Conservation (phyloP, 2,329 filamentous ascomycete genomes). For the Corinectria fuckeliana region DNA sequence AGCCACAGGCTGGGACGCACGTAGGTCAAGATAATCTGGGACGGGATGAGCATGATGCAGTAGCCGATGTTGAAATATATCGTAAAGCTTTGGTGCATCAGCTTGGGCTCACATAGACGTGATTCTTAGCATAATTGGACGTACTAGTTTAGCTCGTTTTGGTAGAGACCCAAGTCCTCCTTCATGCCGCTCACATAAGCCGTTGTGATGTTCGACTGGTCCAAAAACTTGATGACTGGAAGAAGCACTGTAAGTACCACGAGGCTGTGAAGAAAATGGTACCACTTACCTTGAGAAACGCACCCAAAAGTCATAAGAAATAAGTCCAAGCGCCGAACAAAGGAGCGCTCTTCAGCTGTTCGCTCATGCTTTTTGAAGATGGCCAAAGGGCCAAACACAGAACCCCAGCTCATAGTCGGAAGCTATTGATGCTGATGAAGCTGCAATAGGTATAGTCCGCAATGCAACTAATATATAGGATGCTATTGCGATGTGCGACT, state of each 20-base stretch:
- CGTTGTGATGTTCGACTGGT: slow-evolving; percentile 13
- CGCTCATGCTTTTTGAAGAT: slow-evolving; percentile 15
- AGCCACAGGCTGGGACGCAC: slow-evolving; percentile 48
- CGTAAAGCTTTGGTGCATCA: slow-evolving; percentile 31
- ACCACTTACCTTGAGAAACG: slow-evolving; percentile 7
- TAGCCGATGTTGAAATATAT: slow-evolving; percentile 66
- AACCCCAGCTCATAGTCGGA: slow-evolving; percentile 6
- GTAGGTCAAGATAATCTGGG: slow-evolving; percentile 47
- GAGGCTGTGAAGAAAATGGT: neutral
- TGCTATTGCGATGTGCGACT: neutral
- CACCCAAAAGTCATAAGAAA: slow-evolving; percentile 19
- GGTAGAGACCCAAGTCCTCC: slow-evolving; percentile 24
- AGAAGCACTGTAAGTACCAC: neutral
- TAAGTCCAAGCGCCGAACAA: slow-evolving; percentile 7
- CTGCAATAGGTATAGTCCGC: neutral
- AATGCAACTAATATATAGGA: neutral
- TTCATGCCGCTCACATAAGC: slow-evolving; percentile 16
- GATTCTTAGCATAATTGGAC: neutral
- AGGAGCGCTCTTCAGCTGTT: slow-evolving; percentile 1
- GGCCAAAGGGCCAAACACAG: slow-evolving; percentile 3
- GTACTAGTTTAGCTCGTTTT: slow-evolving; percentile 25
- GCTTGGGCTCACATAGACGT: neutral
- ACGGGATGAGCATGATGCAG: slow-evolving; percentile 52
- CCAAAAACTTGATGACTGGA: slow-evolving; percentile 9
- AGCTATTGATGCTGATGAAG: neutral